phyloP scores from a whole-genome alignment of 192 early-diverging fungal genomes.

The Coemansia sp. region DNA sequence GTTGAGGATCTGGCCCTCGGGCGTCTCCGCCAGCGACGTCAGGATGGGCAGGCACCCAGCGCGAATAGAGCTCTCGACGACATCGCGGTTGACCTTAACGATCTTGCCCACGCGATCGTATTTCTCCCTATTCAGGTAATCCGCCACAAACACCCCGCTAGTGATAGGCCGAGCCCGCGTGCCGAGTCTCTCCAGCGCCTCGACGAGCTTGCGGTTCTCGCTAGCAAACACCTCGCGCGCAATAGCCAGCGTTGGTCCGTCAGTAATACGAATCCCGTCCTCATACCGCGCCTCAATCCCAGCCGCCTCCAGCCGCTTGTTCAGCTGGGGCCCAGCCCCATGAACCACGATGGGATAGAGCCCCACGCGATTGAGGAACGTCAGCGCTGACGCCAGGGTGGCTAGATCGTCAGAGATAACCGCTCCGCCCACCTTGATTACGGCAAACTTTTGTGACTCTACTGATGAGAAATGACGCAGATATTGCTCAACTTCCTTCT shows the following conservation, averaged over 20 bases:
- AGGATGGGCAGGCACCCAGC: constrained; percentile 95
- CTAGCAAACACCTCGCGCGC: constrained; percentile 91
- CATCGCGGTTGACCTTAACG: constrained; percentile 84
- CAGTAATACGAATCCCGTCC: constrained; percentile 97
- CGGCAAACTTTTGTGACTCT: constrained; percentile 98
- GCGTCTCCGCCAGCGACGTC: constrained; percentile 93
- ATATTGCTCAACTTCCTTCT: constrained; percentile 99
- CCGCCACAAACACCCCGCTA: constrained; percentile 93
- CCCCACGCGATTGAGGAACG: constrained; percentile 95
- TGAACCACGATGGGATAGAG: constrained; percentile 98
- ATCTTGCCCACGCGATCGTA: constrained; percentile 95
- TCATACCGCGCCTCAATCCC: constrained; percentile 95
- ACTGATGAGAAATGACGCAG: constrained; percentile 95
- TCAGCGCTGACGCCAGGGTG: constrained; percentile 90
- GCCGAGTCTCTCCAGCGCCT: constrained; percentile 92
- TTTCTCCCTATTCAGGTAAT: constrained; percentile 93
- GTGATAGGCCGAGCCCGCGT: constrained; percentile 96
- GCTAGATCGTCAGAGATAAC: constrained; percentile 96
- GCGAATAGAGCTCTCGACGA: constrained; percentile 89
- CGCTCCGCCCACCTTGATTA: constrained; percentile 97
- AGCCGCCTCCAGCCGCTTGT: constrained; percentile 83
- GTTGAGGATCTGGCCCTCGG: constrained; percentile 94
- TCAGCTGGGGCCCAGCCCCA: constrained; percentile 96
- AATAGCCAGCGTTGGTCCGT: constrained; percentile 88
- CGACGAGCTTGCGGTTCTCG: constrained; percentile 96